A percentile compares a stretch with the other conserved stretches of the same genome.
Evolutionary conservation across 768 basidiomycete genomes (phyloP).

Genomic region (Baorangia bicolor): DNA sequence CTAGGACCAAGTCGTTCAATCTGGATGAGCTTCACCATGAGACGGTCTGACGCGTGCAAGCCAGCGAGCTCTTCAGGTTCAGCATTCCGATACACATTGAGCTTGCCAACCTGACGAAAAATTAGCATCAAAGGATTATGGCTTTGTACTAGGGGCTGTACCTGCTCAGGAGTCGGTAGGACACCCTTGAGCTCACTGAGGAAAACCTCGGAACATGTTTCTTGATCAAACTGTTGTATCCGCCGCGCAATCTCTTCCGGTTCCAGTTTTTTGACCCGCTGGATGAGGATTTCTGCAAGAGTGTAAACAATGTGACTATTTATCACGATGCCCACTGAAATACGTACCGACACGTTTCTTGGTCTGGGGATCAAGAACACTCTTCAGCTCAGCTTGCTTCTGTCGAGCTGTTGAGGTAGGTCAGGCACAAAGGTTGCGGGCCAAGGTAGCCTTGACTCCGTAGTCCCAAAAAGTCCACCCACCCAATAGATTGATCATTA

Average conservation of each 20-base stretch:
- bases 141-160: slow-evolving; percentile 26
- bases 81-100: slow-evolving; percentile 87
- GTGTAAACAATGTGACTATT: background rate
- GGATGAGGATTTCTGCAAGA: slow-evolving; percentile 82
- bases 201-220: slow-evolving; percentile 86
- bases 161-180: slow-evolving; percentile 90
- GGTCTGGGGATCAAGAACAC: slow-evolving; percentile 86
- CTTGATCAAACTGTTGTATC: slow-evolving; percentile 85
- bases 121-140: background rate
- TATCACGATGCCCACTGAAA: background rate
- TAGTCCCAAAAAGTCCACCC: slow-evolving; percentile 13
- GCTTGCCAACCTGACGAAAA: slow-evolving; percentile 69
- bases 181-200: slow-evolving; percentile 85
- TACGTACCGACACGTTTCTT: slow-evolving; percentile 90
- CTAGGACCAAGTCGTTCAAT: slow-evolving; percentile 86
- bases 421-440: slow-evolving; percentile 4
- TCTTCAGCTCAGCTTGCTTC: slow-evolving; percentile 86
- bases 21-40: slow-evolving; percentile 97
- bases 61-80: slow-evolving; percentile 80
- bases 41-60: slow-evolving; percentile 91
- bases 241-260: slow-evolving; percentile 85
- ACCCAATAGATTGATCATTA: slow-evolving; percentile 91
- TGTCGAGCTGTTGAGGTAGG: slow-evolving; percentile 56
- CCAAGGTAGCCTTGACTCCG: background rate
- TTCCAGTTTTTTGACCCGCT: slow-evolving; percentile 76